Base-by-base conservation (phyloP, 2,329 filamentous ascomycete genomes). In the Arthroderma sp. region DNA sequence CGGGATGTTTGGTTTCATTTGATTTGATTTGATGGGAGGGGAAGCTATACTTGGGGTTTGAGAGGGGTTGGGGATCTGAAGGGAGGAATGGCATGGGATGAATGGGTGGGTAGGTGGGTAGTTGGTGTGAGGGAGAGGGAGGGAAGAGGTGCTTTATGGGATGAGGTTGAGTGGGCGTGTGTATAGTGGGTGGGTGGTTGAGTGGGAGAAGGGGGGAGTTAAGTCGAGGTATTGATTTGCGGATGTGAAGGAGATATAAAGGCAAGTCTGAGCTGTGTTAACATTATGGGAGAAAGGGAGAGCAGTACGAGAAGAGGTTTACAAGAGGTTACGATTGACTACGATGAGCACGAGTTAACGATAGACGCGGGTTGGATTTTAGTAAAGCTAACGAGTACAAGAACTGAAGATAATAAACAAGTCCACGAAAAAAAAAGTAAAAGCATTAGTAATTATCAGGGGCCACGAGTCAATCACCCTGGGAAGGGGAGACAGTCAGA, bases 381-480 rank as follows among this genome's bases (percentile, higher is more conserved):
- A 9, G 32, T 34, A 34, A 22, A 22, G 15, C 15, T 22, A 22
- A 22, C 15, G 15, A 22, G 15, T 22, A 34, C 32, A 34, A 34
- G 32, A 15, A 15, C 15, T 5, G 39, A 28, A 29, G 39, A 41
- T 29, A 28, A 31, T 41, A 29, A 32, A 32, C 29, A 9, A 41
- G 15, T 22, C 15, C 15, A 41, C 39, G 40, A 42, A 38, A 49
- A 34, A 36, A 32, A 42, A 38, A 31, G 11, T 40, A 38, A 45
- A 44, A 34, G 30, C 30, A 46, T 2, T 28, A 42, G 44, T 31
- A 39, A 42, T 28, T 44, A 40, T 38, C 37, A 47, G 49, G 29
- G 47, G 66, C 67, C 67, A 70, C 69, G 69, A 71, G 69, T 72
- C 69, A 65, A 71, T 66, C 64, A 62, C 52, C 44, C 36, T 10